Evolutionary conservation across 2,329 filamentous ascomycete species (phyloP).

Genomic region (Claviceps fusiformis): DNA sequence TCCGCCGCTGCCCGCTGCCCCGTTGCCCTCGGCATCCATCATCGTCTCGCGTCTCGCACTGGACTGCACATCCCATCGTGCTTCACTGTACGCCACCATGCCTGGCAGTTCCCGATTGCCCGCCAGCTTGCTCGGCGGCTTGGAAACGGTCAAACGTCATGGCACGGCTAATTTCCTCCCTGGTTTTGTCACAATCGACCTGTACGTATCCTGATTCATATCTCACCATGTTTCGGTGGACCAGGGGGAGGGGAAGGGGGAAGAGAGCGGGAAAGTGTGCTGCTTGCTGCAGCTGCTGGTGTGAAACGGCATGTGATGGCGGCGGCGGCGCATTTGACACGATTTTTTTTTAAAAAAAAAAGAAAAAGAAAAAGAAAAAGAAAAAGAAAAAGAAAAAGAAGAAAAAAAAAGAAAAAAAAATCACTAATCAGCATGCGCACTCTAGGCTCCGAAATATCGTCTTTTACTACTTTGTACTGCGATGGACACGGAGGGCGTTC

Average conservation of each 20-base stretch:
- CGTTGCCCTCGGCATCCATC: background rate
- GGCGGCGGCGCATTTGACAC: background rate
- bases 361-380: background rate
- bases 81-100: constrained; percentile 26
- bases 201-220: constrained; percentile 34
- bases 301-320: background rate
- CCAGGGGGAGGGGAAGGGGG: no score
- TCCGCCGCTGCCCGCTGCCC: no score
- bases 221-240: no score
- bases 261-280: background rate
- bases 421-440: background rate
- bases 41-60: no score
- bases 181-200: constrained; percentile 54
- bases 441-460: constrained; percentile 65
- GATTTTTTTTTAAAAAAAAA: background rate
- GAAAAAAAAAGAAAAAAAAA: no score
- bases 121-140: constrained; percentile 54
- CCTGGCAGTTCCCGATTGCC: constrained; percentile 58
- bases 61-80: background rate
- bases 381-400: background rate
- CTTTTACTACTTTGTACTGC: constrained; percentile 76
- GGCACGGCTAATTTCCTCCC: constrained; percentile 36
- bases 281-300: background rate
- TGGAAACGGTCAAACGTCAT: constrained; percentile 45
- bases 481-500: constrained; percentile 66